Percentiles rank a stretch among this genome's conserved stretches.
Conservation (phyloP, 495 filamentous ascomycete species). For the Aspergillus incahuasiensis region DNA sequence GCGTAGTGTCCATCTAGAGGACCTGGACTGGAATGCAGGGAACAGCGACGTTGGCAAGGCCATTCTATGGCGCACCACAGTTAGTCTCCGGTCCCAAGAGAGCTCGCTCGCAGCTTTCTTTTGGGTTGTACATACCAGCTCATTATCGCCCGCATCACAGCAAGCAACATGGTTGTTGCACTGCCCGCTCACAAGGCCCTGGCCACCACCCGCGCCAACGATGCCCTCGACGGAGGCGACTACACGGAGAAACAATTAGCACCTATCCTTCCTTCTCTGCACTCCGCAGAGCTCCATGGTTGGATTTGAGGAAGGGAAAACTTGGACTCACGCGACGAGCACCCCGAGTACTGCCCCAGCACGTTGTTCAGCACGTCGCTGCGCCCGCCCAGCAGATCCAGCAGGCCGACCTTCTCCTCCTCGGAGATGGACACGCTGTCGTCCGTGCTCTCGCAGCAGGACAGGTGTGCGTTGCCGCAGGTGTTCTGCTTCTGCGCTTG, state of each 20-base stretch:
- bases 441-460: constrained; percentile 33
- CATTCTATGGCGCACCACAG: constrained; percentile 15
- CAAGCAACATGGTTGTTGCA: constrained; percentile 48
- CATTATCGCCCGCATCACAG: constrained; percentile 36
- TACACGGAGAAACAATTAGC: background rate
- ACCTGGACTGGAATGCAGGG: constrained; percentile 46
- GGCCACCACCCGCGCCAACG: constrained; percentile 17
- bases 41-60: constrained; percentile 40
- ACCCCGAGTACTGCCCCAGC: background rate
- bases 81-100: background rate
- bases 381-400: constrained; percentile 9
- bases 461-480: constrained; percentile 40
- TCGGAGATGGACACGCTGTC: constrained; percentile 7
- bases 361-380: background rate
- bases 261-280: too few relatives aligned
- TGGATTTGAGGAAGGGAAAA: too few relatives aligned
- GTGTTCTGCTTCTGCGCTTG: constrained; percentile 33
- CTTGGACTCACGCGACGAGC: background rate
- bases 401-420: constrained; percentile 12
- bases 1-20: too few relatives aligned
- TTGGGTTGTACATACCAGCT: constrained; percentile 32
- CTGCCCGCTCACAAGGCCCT: constrained; percentile 17
- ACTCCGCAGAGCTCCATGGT: too few relatives aligned
- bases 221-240: constrained; percentile 34
- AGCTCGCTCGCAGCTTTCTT: too few relatives aligned